Base-by-base conservation (phyloP, 2,329 filamentous ascomycete species). In the Claviceps spartinae region DNA sequence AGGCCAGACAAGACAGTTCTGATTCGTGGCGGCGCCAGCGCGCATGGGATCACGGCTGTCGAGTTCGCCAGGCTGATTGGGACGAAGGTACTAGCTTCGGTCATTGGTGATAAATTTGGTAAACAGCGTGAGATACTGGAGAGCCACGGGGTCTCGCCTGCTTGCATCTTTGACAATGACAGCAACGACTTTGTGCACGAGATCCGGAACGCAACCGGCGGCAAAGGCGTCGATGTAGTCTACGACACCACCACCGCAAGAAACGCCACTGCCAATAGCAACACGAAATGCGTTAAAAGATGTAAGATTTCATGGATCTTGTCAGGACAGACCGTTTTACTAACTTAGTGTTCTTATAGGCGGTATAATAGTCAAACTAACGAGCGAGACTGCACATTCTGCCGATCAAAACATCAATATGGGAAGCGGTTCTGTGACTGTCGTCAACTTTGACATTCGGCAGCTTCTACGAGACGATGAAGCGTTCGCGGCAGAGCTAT, bases 181-280 rank as follows among this genome's bases (percentile, higher is more conserved):
- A 60, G 63, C 5, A 64, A 67, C 26, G 60, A 56, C 18, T 67
- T 71, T 18, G 63, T 67, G 9, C 56, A 59, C 0, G 49, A 56
- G 3, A 55, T 75, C 37, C 57, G 63, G 26, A 54, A 61, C 0
- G 50, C 63, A 18, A 73, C 70, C 1, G 54, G 54, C 14, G 61
- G 58, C 2, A 56, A 55, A 34, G 67, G 67, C 13, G 59, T 74
- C 2, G 69, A 77, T 45, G 54, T 75, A 3, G 62, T 76, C 1
- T 74, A 75, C 49, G 73, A 75, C 55, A 65, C 74, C 0, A 65
- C 74, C 0, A 70, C 73, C 0, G 67, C 67, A 47, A 58, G 64
- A 8, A 57, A 67, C 38, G 49, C 65, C 4, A 62, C 66, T 2
- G 52, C 59, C 3, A 67, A 62, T 2, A 53, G 59, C 4, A 67